Conservation (phyloP, 805 yeast genomes). For the Peterozyma xylosa region DNA sequence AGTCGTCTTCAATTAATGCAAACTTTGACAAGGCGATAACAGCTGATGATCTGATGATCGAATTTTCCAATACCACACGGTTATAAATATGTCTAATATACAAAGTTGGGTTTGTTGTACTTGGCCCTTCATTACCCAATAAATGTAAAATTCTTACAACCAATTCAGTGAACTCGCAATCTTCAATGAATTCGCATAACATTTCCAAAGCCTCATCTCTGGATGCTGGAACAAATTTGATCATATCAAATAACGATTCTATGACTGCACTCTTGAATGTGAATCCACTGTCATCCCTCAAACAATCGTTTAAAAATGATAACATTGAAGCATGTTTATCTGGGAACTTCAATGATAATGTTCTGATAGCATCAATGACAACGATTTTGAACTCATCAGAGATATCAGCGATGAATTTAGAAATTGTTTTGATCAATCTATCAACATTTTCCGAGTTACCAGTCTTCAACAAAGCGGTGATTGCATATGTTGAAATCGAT, state of each 20-base stretch:
- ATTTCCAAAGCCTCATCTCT: slow-evolving; percentile 78
- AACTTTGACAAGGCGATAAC: slow-evolving; percentile 88
- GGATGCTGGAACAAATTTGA: slow-evolving; percentile 78
- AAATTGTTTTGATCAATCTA: slow-evolving; percentile 78
- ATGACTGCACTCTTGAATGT: slow-evolving; percentile 80
- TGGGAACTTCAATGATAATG: slow-evolving; percentile 89
- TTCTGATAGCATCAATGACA: slow-evolving; percentile 90
- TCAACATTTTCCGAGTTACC: slow-evolving; percentile 89
- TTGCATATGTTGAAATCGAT: slow-evolving; percentile 93
- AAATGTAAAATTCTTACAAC: slow-evolving; percentile 88
- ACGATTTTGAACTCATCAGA: slow-evolving; percentile 93
- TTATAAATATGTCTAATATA: slow-evolving; percentile 95
- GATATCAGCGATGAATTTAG: slow-evolving; percentile 85
- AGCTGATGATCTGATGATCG: slow-evolving; percentile 93
- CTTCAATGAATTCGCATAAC: slow-evolving; percentile 95
- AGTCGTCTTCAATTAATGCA: slow-evolving; percentile 68
- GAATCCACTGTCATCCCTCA: slow-evolving; percentile 88
- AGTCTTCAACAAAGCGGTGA: slow-evolving; percentile 90
- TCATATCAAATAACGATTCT: slow-evolving; percentile 88
- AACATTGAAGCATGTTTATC: slow-evolving; percentile 79
- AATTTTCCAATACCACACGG: slow-evolving; percentile 92
- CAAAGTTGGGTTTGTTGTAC: slow-evolving; percentile 74
- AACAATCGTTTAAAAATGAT: slow-evolving; percentile 69
- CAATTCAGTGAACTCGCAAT: slow-evolving; percentile 92
- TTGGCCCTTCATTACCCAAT: slow-evolving; percentile 92